Evolutionary conservation across 2,329 filamentous ascomycete genomes (phyloP).

Genomic region (Tympanopsis confertula): DNA sequence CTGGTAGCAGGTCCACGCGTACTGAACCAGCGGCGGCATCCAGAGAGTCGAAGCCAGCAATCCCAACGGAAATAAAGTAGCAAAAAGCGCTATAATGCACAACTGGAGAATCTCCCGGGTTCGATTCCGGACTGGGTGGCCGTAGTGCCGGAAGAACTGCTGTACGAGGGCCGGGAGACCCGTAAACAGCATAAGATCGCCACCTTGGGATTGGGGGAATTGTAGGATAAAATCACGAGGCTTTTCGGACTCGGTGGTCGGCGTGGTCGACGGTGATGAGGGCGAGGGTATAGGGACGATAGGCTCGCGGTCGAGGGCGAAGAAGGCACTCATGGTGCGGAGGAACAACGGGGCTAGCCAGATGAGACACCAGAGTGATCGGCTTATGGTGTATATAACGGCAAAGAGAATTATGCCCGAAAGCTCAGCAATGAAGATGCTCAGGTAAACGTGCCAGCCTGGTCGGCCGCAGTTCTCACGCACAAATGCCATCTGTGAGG

Average conservation of each 20-base stretch:
- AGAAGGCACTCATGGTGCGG: conserved; percentile 4
- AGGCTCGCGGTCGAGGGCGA: conserved; percentile 5
- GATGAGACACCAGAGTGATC: conserved; percentile 4
- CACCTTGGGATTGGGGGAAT: conserved; percentile 5
- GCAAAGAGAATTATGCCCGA: conserved; percentile 2
- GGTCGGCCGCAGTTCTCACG: conserved; percentile 3
- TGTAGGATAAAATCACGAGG: conserved; percentile 7
- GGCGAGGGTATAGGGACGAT: too few species aligned
- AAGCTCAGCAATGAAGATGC: conserved; percentile 3
- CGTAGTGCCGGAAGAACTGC: conserved; percentile 11
- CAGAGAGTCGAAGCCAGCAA: conserved; percentile 7
- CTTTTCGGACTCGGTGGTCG: conserved; percentile 3
- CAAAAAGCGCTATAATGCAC: conserved; percentile 5
- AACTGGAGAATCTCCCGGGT: conserved; percentile 6
- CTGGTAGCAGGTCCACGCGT: conserved; percentile 10
- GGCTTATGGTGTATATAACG: not conserved
- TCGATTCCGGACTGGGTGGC: conserved; percentile 8
- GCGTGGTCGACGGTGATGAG: conserved; percentile 1
- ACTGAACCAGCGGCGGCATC: conserved; percentile 8
- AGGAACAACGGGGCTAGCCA: conserved; percentile 5
- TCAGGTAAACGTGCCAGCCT: conserved; percentile 1
- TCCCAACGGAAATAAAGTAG: conserved; percentile 6
- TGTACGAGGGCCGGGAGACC: conserved; percentile 4
- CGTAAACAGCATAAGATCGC: conserved; percentile 8
- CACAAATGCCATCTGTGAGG: conserved; percentile 3